Base-by-base conservation (phyloP, 1,139 yeast species). In the Hanseniaspora gamundiae region DNA sequence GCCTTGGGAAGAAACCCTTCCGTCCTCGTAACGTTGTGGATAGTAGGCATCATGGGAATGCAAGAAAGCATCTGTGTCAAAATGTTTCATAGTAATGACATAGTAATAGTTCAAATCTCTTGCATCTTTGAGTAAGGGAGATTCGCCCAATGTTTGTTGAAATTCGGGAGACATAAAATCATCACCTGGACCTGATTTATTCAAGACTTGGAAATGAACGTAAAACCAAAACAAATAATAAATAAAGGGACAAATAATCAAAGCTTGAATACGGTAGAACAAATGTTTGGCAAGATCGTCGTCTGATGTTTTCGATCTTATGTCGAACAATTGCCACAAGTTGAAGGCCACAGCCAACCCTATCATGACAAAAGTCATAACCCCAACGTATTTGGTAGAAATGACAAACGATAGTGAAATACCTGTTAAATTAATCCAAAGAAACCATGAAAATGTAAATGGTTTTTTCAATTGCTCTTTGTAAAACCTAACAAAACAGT, bases 11-110 rank as follows among this genome's bases (percentile, higher is more conserved):
- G 97, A 88, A 43, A 91, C 71, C 66, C 99, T 80, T 11, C 98
- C 98, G 60, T 91, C 97, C 45, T 86, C 96, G 60, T 91, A 91
- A 60, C 96, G 79, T 55, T 87, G 69, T 33, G 99, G 99, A 61
- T 91, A 91, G 41, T 62, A 64, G 30, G 67, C 71, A 11, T 61
- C 56, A 57, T 87, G 96, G 1, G 98, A 91, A 61, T 91, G 96
- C 55, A 91, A 72, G 45, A 74, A 71, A 13, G 85, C 78, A 2
- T 71, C 76, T 3, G 95, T 85, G 41, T 76, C 83, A 57, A 78
- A 80, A 62, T 87, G 94, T 55, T 74, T 75, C 48, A 91, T 61
- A 17, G 95, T 85, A 45, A 91, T 65, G 20, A 73, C 65, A 61
- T 91, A 98, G 59, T 75, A 73, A 61, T 73, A 91, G 56, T 85